These are phyloP conservation scores for Gastrolobium villosum DNA, from an alignment of 306 rosid species.

Conservation along the genomic window DNA sequence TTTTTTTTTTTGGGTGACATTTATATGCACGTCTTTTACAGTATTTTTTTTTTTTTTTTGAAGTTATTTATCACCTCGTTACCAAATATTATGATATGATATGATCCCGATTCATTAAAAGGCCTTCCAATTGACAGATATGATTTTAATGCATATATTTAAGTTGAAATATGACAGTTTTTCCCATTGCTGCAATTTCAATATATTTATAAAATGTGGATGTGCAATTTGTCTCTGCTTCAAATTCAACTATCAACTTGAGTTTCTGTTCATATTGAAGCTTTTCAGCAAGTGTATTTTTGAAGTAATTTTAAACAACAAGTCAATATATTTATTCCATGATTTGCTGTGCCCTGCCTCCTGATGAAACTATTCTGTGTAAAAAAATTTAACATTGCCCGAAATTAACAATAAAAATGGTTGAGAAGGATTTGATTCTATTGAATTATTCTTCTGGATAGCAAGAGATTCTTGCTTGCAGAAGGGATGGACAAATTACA, in stretches of 20 bases:
- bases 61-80: constrained; percentile 26
- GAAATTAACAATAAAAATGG: too few relatives aligned
- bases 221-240: neutral
- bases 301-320: neutral
- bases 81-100: neutral
- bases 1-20: too few relatives aligned
- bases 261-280: constrained; percentile 25
- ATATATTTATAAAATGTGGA: constrained; percentile 17
- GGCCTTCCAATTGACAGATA: neutral
- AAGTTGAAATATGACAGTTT: neutral
- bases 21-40: constrained; percentile 1
- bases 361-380: constrained; percentile 18
- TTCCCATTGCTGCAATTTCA: constrained; percentile 21
- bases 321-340: neutral
- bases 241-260: neutral
- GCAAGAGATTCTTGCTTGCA: too few relatives aligned
- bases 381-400: neutral
- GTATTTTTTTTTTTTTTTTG: neutral
- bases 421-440: too few relatives aligned
- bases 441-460: too few relatives aligned
- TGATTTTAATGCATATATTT: constrained; percentile 13
- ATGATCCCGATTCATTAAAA: neutral
- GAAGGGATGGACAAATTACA: too few relatives aligned
- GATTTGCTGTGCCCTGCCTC: constrained; percentile 1
- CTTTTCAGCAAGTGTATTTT: neutral